Evolutionary conservation across 2,329 filamentous ascomycete genomes (phyloP).

Genomic region (Rhinocladiella similis): DNA sequence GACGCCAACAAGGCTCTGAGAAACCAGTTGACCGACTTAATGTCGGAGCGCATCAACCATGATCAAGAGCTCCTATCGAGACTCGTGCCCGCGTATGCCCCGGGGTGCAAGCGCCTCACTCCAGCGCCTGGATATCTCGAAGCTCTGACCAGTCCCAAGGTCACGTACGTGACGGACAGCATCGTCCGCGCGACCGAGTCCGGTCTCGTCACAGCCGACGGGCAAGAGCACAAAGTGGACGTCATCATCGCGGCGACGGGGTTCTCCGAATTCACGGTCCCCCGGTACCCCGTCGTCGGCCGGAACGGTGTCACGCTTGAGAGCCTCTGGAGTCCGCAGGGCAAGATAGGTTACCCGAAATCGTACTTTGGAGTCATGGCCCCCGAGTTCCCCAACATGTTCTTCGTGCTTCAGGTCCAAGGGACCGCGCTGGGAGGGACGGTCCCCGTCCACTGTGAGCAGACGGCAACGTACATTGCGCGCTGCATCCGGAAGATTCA

Average conservation of each 20-base stretch:
- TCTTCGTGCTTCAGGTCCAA: constrained; percentile 24
- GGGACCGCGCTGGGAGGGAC: constrained; percentile 31
- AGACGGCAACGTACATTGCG: constrained; percentile 9
- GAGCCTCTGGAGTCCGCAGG: constrained; percentile 33
- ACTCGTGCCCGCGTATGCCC: constrained; percentile 18
- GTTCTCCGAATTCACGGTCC: constrained; percentile 34
- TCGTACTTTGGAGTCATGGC: constrained; percentile 37
- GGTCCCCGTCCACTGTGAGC: constrained; percentile 6
- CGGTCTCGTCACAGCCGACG: constrained; percentile 37
- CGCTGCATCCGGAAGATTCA: constrained; percentile 13
- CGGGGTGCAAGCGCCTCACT: constrained; percentile 40
- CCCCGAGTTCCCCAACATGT: constrained; percentile 34
- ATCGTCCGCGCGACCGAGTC: constrained; percentile 58
- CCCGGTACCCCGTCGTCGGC: constrained; percentile 35
- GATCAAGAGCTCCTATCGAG: constrained; percentile 3
- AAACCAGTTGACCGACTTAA: neutral
- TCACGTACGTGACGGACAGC: constrained; percentile 56
- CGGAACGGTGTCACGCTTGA: constrained; percentile 31
- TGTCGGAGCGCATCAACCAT: neutral
- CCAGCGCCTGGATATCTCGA: constrained; percentile 68
- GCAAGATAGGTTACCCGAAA: constrained; percentile 26
- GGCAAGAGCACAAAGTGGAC: constrained; percentile 23
- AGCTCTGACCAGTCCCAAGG: constrained; percentile 60
- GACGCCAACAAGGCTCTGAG: neutral
- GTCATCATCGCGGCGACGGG: constrained; percentile 38